Base-by-base conservation (phyloP, 352 stramenopile genomes). In the Phytophthora foliorum region DNA sequence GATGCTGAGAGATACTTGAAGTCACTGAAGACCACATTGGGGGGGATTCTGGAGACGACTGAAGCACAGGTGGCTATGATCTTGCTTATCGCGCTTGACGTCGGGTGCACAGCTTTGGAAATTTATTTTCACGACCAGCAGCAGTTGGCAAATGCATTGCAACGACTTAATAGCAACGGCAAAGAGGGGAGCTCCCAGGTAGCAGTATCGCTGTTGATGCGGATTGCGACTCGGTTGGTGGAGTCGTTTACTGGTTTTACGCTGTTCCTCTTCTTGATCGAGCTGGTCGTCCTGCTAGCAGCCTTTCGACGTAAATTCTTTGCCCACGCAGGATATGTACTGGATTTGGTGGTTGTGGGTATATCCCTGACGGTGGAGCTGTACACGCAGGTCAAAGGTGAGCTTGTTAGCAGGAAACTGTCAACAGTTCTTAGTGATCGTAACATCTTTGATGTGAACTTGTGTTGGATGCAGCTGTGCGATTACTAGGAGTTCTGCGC, bases 171-270 rank as follows among this genome's bases (percentile, higher is more conserved):
- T 25, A 55, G 21, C 51, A 57, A 31, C n/a, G 41, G n/a, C 11
- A 59, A 66, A 10, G 34, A 52, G 14, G 38, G 38, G 55, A 53
- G 19, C 22, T 31, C 38, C 2, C 38, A 64, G 0, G 48, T 69
- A 22, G 19, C 41, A 2, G 19, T 60, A 9, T 56, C 57, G 4
- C 29, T 74, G 24, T 27, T 57, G 16, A 24, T 62, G 21, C 55
- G 44, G 13, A 49, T 87, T 34, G 46, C 32, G 14, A 68, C 53
- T 61, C 75, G 77, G 13, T 54, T 88, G 7, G 54, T 91, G n/a
- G 72, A 85, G 32, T 81, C 84, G 11, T 74, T 91, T 21, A 76
- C 77, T 8, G 77, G 84, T 10, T 89, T 94, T 51, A 88, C 84
- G 10, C 57, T 89, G 10, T 74, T 88, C 36, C 49, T 89, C 44